A percentile compares a stretch with the other conserved stretches of the same genome.
These are phyloP conservation scores for Chlorella sorokiniana DNA, from an alignment of 139 green algal genomes.

Conservation along the genomic window DNA sequence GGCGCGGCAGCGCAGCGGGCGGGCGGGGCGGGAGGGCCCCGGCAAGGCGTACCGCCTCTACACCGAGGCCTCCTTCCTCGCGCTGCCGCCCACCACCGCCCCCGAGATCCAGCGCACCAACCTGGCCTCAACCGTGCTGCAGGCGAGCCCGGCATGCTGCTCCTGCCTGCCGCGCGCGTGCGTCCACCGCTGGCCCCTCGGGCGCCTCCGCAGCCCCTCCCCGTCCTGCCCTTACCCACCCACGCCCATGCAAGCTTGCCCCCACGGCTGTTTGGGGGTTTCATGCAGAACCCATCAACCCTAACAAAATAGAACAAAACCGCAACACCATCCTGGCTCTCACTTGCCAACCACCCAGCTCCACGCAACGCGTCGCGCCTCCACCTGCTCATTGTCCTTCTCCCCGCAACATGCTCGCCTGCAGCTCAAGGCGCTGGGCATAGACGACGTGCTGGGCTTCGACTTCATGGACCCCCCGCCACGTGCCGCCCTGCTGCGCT, in stretches of 20 bases:
- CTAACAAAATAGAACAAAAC: too few species aligned
- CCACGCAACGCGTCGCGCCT: background rate
- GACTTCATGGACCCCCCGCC: slow-evolving; percentile 91
- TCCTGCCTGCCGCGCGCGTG: too few species aligned
- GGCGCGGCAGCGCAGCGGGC: slow-evolving; percentile 82
- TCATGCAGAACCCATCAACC: too few species aligned
- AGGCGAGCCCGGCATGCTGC: slow-evolving; percentile 38
- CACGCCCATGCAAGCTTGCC: too few species aligned
- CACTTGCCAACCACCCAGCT: too few species aligned
- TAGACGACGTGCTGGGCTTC: slow-evolving; percentile 92
- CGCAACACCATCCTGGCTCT: too few species aligned
- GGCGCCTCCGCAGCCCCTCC: background rate
- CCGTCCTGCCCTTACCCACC: background rate
- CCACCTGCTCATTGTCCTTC: background rate
- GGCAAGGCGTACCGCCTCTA: slow-evolving; percentile 85
- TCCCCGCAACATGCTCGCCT: slow-evolving; percentile 23
- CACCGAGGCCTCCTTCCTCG: slow-evolving; percentile 79
- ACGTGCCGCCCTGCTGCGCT: slow-evolving; percentile 80
- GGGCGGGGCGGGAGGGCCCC: slow-evolving; percentile 82
- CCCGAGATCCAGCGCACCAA: slow-evolving; percentile 90
- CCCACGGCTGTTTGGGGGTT: too few species aligned
- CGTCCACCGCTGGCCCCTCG: background rate
- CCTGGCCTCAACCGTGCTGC: slow-evolving; percentile 78
- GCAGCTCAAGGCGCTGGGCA: slow-evolving; percentile 86
- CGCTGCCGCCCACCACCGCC: slow-evolving; percentile 63